phyloP scores from a whole-genome alignment of 371 early-diverging fungal species.

The Thermomucor indicae-seudaticae region DNA sequence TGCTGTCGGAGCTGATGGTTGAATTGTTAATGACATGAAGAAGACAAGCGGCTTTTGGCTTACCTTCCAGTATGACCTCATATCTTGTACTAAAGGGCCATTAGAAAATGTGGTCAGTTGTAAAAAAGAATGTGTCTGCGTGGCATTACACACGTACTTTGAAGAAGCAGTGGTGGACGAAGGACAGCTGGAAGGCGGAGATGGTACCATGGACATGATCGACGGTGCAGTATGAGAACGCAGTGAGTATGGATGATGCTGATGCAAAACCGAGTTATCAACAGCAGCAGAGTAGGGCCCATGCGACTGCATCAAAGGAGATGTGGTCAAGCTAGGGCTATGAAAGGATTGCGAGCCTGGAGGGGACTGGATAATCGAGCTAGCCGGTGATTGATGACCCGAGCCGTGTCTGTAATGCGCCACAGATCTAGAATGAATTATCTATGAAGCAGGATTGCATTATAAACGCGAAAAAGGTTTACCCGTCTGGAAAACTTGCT shows the following conservation, averaged over 20 bases:
- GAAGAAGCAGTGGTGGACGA: slow-evolving; percentile 6
- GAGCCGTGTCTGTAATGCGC: too few relatives aligned
- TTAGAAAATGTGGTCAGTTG: background rate
- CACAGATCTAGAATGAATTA: too few relatives aligned
- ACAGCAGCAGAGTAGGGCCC: background rate
- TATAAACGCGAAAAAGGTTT: too few relatives aligned
- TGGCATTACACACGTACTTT: slow-evolving; percentile 4
- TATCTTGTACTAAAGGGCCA: slow-evolving; percentile 4
- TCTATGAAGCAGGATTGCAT: too few relatives aligned
- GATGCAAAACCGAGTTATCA: background rate
- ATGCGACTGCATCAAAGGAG: too few relatives aligned
- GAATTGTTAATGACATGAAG: too few relatives aligned
- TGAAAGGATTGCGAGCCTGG: too few relatives aligned
- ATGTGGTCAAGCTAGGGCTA: too few relatives aligned
- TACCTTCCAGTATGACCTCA: slow-evolving; percentile 25
- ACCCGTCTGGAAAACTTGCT: too few relatives aligned
- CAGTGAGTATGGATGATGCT: background rate
- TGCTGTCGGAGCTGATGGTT: slow-evolving; percentile 38
- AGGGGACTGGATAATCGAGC: too few relatives aligned
- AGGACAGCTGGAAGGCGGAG: slow-evolving; percentile 9
- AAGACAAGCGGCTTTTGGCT: too few relatives aligned
- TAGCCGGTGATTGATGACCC: too few relatives aligned
- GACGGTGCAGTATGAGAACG: slow-evolving; percentile 4
- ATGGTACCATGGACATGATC: slow-evolving; percentile 5
- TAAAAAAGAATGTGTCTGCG: background rate